Percentiles rank a stretch among this genome's conserved stretches.
These are phyloP conservation scores for Tylopilus felleus DNA, from an alignment of 768 basidiomycete genomes.

Conservation along the genomic window DNA sequence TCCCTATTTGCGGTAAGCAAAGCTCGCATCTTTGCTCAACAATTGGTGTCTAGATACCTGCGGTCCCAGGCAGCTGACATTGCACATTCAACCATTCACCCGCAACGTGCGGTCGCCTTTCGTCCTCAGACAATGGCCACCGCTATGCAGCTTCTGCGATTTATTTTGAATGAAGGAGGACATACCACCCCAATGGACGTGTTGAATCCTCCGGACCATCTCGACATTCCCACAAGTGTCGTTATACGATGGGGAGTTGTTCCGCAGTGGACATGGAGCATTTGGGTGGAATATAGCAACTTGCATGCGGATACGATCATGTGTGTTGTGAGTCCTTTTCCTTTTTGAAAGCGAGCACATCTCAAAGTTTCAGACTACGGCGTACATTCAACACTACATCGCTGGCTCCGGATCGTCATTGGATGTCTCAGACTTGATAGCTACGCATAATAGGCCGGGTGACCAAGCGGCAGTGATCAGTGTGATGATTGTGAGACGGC, in stretches of 20 bases:
- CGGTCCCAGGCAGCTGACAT: slow-evolving; percentile 24
- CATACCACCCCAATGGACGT: slow-evolving; percentile 3
- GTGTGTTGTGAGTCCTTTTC: slow-evolving; percentile 40
- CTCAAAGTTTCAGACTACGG: slow-evolving; percentile 40
- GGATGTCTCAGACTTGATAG: slow-evolving; percentile 2
- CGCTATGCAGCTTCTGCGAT: slow-evolving; percentile 44
- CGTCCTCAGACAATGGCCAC: slow-evolving; percentile 47
- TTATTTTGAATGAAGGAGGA: slow-evolving; percentile 34
- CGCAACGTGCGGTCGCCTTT: slow-evolving; percentile 21
- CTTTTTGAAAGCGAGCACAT: neutral
- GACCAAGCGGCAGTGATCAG: slow-evolving; percentile 14
- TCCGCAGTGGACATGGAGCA: slow-evolving; percentile 62
- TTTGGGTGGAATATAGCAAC: slow-evolving; percentile 55
- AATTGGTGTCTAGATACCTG: neutral
- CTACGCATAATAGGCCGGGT: neutral
- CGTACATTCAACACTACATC: slow-evolving; percentile 48
- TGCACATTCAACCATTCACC: neutral
- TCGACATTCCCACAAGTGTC: slow-evolving; percentile 45
- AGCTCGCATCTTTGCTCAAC: neutral
- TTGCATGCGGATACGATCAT: slow-evolving; percentile 49
- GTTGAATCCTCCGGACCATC: slow-evolving; percentile 15
- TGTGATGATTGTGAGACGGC: slow-evolving; percentile 28
- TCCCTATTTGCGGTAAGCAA: slow-evolving; percentile 36
- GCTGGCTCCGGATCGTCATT: neutral
- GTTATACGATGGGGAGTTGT: slow-evolving; percentile 58